Conservation (phyloP, 192 early-diverging fungal genomes). For the Lobulomyces angularis region DNA sequence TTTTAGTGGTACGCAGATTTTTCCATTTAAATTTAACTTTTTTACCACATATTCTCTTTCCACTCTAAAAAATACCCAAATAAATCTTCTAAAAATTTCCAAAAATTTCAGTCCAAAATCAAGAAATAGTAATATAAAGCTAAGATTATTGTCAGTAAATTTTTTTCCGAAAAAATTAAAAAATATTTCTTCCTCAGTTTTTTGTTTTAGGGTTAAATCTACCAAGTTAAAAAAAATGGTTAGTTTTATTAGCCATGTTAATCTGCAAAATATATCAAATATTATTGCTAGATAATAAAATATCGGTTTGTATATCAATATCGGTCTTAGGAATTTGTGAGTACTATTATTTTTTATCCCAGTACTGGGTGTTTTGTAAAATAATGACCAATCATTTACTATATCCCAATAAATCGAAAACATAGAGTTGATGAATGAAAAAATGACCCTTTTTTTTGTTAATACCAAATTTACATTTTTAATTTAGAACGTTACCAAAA, state of each 20-base stretch:
- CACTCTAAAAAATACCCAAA: conserved; percentile 88
- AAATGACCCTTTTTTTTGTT: conserved; percentile 37
- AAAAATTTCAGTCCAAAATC: conserved; percentile 67
- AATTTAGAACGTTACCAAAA: no score
- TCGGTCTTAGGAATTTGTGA: conserved; percentile 43
- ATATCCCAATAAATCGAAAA: conserved; percentile 97
- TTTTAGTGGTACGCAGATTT: no score
- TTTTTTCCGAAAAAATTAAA: no score
- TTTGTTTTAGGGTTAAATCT: conserved; percentile 2
- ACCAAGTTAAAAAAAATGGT: conserved; percentile 21
- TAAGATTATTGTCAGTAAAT: no score
- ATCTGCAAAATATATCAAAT: conserved; percentile 67
- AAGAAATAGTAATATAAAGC: no score
- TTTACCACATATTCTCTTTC: conserved; percentile 62
- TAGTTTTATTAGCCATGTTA: conserved; percentile 73
- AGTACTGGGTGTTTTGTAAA: conserved; percentile 17
- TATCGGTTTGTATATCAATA: conserved; percentile 47
- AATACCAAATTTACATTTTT: no score
- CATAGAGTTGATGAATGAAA: conserved; percentile 73
- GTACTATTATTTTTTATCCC: conserved; percentile 1
- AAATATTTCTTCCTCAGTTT: no score
- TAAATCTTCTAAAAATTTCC: conserved; percentile 77
- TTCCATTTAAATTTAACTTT: neutral
- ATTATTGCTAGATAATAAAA: conserved; percentile 73
- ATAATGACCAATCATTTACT: conserved; percentile 78